Evolutionary conservation across 1,284 basidiomycete genomes (phyloP).

Genomic region (Cryptococcus sp.): DNA sequence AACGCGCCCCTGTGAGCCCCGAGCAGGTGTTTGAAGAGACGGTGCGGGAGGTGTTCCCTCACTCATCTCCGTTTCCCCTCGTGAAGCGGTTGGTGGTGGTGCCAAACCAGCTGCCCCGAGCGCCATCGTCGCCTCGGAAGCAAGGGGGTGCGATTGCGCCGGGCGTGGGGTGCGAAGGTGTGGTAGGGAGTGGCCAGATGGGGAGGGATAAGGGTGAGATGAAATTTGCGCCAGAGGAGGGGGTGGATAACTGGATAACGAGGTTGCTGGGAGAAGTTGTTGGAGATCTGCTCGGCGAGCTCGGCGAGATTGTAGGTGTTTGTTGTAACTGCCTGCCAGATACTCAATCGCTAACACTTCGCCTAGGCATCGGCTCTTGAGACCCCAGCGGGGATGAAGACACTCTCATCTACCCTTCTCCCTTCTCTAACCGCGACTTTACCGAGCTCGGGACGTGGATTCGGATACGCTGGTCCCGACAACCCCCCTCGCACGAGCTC

Average conservation of each 20-base stretch:
- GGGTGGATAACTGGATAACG: conserved; percentile 60
- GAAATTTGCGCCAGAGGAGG: conserved; percentile 29
- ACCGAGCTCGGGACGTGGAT: conserved; percentile 8
- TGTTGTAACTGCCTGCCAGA: not conserved
- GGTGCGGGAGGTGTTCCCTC: conserved; percentile 51
- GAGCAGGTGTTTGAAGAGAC: conserved; percentile 33
- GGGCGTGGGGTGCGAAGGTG: too few species aligned
- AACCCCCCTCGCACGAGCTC: conserved; percentile 24
- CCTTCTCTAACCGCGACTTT: conserved; percentile 39
- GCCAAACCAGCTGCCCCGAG: conserved; percentile 57
- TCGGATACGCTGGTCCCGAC: conserved; percentile 14
- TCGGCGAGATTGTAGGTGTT: conserved; percentile 60
- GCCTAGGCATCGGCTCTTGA: conserved; percentile 48
- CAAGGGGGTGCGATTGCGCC: conserved; percentile 57
- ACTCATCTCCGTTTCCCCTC: conserved; percentile 67
- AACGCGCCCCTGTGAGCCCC: conserved; percentile 6
- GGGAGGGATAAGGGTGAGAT: conserved; percentile 65
- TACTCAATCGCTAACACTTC: not conserved
- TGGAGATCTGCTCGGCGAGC: conserved; percentile 75
- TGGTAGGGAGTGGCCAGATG: conserved; percentile 56
- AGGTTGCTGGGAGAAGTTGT: conserved; percentile 82
- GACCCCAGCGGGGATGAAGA: conserved; percentile 45
- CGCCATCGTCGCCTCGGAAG: conserved; percentile 41
- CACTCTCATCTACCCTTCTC: conserved; percentile 46
- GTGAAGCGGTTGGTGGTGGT: conserved; percentile 52